Percentiles rank a stretch among this genome's conserved stretches.
Conservation (phyloP, 1,284 basidiomycete genomes). For the Vanrija sp. region DNA sequence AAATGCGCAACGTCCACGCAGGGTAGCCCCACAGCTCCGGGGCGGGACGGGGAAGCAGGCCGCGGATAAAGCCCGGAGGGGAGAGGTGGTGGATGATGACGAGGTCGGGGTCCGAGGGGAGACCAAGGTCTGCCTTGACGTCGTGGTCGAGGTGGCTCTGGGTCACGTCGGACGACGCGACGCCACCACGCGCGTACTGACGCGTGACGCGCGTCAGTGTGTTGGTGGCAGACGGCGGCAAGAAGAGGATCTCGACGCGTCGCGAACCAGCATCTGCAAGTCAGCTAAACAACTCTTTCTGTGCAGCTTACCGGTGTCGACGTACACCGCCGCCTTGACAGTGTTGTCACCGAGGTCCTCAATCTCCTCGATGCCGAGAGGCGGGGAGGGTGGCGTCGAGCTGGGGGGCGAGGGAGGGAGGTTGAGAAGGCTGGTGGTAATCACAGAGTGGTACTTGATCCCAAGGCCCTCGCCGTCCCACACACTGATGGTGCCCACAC, state of each 20-base stretch:
- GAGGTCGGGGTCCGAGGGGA: conserved; percentile 30
- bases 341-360: conserved; percentile 10
- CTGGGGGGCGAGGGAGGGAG: conserved; percentile 17
- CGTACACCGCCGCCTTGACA: conserved; percentile 9
- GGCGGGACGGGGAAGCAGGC: conserved; percentile 28
- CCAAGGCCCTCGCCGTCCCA: conserved; percentile 23
- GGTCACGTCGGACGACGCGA: conserved; percentile 5
- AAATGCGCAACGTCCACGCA: conserved; percentile 36
- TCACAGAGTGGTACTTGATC: conserved; percentile 6
- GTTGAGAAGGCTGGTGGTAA: conserved; percentile 10
- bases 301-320: conserved; percentile 8
- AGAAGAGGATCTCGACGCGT: conserved; percentile 15
- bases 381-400: background rate
- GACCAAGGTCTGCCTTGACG: conserved; percentile 16
- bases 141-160: conserved; percentile 15
- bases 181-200: conserved; percentile 6
- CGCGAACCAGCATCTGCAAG: conserved; percentile 5
- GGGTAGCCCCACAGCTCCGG: conserved; percentile 40
- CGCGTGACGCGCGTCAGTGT: conserved; percentile 12
- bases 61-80: conserved; percentile 15
- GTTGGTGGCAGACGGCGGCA: conserved; percentile 14
- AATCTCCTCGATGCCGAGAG: background rate
- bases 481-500: conserved; percentile 30
- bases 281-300: background rate
- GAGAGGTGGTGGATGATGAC: conserved; percentile 31